Base-by-base conservation (phyloP, 1,284 basidiomycete species). In the Anthracocystis walkeri region DNA sequence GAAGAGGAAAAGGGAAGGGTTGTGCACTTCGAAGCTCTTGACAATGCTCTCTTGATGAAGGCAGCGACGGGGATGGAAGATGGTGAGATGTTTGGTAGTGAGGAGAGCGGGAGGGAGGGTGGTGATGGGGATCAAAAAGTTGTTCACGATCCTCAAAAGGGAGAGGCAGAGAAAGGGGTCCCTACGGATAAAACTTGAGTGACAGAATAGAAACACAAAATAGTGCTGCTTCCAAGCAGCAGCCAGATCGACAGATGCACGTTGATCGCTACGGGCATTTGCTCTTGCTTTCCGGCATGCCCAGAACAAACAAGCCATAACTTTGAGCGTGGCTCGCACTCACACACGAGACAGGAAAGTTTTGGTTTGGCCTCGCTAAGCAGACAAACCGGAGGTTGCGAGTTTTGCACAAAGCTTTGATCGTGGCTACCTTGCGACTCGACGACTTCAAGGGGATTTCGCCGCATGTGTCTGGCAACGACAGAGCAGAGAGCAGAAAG, bases 1-100 rank as follows among this genome's bases (percentile, higher is more conserved):
- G 38, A 8, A 16, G 29, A 23, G 25, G 18, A 33, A n/a, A 44
- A 49, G 48, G 3, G 14, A 31, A n/a, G 5, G 35, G 35, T 33
- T n/a, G 27, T 58, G 52, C 63, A 51, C 57, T 65, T 65, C 56
- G 48, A 56, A 65, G 62, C 56, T 54, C 27, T 53, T 58, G 48
- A 33, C 10, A 23, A 42, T 33, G 50, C 56, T 65, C 63, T 59
- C 35, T 50, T 38, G 31, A 45, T 58, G 63, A 65, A 65, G 56
- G 40, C 56, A 38, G 42, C 14, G 55, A 27, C 12, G 42, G 46
- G 46, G 10, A 16, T 4, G 23, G 27, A 7, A 6, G 46, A 48
- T 16, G 46, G 29, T 27, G 48, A 31, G 48, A 49, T 49, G 48
- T n/a, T 33, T 31, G 48, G 3, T 20, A 29, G 18, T 20, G 27